A percentile compares a stretch with the other conserved stretches of the same genome.
phyloP scores from a whole-genome alignment of 169 alveolate genomes.

The Eimeria zaria region DNA sequence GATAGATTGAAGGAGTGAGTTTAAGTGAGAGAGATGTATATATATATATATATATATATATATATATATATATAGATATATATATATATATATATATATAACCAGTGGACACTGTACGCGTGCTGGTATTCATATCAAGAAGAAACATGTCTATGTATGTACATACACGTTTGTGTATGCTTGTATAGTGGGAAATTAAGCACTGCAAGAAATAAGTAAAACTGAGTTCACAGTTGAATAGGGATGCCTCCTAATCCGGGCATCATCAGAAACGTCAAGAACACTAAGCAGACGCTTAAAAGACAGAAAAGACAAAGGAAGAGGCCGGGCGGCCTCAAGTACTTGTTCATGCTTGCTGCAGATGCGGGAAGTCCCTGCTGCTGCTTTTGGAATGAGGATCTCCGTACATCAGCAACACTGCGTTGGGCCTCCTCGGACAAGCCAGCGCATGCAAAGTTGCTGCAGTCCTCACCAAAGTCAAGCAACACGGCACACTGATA shows the following conservation, averaged over 20 bases:
- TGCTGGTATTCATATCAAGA: not conserved
- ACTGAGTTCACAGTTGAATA: too few relatives aligned
- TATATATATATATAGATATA: too few relatives aligned
- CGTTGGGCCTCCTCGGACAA: constrained; percentile 71
- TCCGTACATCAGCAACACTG: constrained; percentile 4
- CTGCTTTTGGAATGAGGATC: not conserved
- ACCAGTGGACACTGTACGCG: not conserved
- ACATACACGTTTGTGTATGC: too few relatives aligned
- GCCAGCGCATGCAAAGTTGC: constrained; percentile 47
- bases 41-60: not conserved
- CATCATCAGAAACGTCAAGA: not conserved
- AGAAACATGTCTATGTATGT: not conserved
- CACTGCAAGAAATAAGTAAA: too few relatives aligned
- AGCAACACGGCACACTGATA: constrained; percentile 33
- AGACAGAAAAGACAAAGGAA: not conserved
- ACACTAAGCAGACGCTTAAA: not conserved
- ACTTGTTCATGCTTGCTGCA: not conserved
- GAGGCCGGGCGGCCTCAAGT: not conserved
- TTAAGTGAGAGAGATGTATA: too few relatives aligned
- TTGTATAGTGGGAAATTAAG: too few relatives aligned
- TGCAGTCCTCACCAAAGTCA: constrained; percentile 46
- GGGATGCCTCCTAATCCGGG: not conserved
- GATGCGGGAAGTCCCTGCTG: not conserved
- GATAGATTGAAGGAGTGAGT: too few relatives aligned
- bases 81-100: not conserved